Conservation (phyloP, 176 grass and related monocot genomes). For the Dactylis glomerata region DNA sequence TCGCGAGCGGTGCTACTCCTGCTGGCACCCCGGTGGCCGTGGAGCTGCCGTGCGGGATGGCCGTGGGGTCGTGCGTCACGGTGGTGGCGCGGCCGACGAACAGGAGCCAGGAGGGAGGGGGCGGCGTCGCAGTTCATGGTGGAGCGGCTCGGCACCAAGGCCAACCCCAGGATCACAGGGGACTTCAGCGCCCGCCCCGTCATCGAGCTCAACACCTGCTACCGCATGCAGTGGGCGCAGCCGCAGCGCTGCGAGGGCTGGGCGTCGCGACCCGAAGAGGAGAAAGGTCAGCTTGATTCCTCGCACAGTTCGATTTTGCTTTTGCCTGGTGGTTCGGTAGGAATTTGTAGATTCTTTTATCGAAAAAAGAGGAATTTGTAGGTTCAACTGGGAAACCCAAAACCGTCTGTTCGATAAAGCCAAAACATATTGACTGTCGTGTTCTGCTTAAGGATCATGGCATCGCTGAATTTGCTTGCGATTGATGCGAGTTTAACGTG, state of each 20-base stretch:
- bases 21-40: too few relatives aligned
- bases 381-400: not conserved
- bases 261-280: slow-evolving; percentile 42
- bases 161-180: slow-evolving; percentile 75
- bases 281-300: slow-evolving; percentile 44
- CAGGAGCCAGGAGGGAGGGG: too few relatives aligned
- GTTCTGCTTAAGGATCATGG: not conserved
- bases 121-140: slow-evolving; percentile 69
- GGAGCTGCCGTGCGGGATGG: too few relatives aligned
- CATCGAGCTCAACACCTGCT: slow-evolving; percentile 90
- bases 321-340: not conserved
- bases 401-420: too few relatives aligned
- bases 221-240: slow-evolving; percentile 89
- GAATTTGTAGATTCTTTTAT: too few relatives aligned
- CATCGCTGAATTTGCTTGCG: not conserved
- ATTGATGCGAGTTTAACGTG: not conserved
- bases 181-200: slow-evolving; percentile 69
- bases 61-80: too few relatives aligned
- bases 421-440: not conserved
- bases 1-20: too few relatives aligned
- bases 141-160: slow-evolving; percentile 73
- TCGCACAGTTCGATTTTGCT: not conserved
- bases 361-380: too few relatives aligned
- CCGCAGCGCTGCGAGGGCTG: slow-evolving; percentile 69
- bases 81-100: too few relatives aligned